Base-by-base conservation (phyloP, 1,284 basidiomycete genomes). In the Moniliophthora roreri region DNA sequence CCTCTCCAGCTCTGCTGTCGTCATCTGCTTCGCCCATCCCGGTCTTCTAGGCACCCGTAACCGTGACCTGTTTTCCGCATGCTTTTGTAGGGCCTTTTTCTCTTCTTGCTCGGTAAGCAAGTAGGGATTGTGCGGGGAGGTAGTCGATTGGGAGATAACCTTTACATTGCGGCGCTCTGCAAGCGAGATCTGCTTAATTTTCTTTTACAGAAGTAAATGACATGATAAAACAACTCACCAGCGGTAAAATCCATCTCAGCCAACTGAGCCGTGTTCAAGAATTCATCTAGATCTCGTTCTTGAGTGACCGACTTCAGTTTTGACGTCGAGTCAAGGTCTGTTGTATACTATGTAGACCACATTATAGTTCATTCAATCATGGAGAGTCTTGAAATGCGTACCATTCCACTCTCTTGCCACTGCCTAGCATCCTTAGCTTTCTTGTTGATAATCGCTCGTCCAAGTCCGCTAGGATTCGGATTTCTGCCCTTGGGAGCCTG, bases 241-340 rank as follows among this genome's bases (percentile, higher is more conserved):
- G 95, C 97, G n/a, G 94, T 95, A 66, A 99, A 99, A 64, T 99
- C 93, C 13, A 89, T 89, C 50, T 92, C 96, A 18, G 97, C 97
- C 48, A 99, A 76, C 59, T 93, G 90, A 3, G 97, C 97, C 16
- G 94, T 98, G 67, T 87, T 96, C 56, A 99, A 74, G 69, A 99
- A 99, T 69, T 96, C 95, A 62, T 98, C 96, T 24, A 99, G 77
- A 74, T 98, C 95, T 55, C 87, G 80, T 73, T 99, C 95, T 70
- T 99, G 96, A 0, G 97, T 99, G 37, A 99, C 87, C 1, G 95
- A 98, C 62, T 89, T 85, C 28, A 99, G 80, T 38, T 86, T 87
- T 54, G 83, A 82, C 9, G 80, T 76, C 13, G 78, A 69, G 54
- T 89, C 89, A 51, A 88, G 61, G 63, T 96, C 93, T 15, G 88